phyloP scores from a whole-genome alignment of 768 basidiomycete species.

The Boletus reticulatus region DNA sequence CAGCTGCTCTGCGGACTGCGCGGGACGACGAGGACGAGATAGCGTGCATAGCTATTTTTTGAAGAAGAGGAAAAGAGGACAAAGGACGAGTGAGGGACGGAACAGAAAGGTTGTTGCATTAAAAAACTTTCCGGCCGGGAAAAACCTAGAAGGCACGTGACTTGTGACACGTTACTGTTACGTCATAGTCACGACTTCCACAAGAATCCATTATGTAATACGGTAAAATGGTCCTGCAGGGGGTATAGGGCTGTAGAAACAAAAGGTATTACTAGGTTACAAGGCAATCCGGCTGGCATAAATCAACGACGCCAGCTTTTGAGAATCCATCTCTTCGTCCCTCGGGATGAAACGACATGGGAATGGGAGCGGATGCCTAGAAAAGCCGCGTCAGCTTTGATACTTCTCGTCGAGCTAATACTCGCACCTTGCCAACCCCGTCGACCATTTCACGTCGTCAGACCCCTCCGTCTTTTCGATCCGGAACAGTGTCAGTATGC shows the following conservation, averaged over 20 bases:
- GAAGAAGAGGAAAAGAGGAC: neutral
- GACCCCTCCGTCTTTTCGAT: slow-evolving; percentile 24
- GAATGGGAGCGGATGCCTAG: slow-evolving; percentile 17
- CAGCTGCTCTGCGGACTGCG: slow-evolving; percentile 65
- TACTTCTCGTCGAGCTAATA: neutral
- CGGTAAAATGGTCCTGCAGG: too few species aligned
- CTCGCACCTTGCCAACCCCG: slow-evolving; percentile 12
- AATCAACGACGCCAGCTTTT: slow-evolving; percentile 12
- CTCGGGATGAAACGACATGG: slow-evolving; percentile 15
- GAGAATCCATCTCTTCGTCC: slow-evolving; percentile 12
- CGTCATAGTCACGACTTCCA: neutral
- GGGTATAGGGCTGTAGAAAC: too few species aligned
- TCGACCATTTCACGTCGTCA: slow-evolving; percentile 18
- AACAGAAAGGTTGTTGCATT: slow-evolving; percentile 17
- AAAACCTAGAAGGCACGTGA: slow-evolving; percentile 35
- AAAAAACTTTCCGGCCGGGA: slow-evolving; percentile 23
- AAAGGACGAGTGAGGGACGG: neutral
- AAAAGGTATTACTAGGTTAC: too few species aligned
- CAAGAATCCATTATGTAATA: too few species aligned
- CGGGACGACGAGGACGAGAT: slow-evolving; percentile 63
- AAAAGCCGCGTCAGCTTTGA: neutral
- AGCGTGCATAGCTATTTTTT: slow-evolving; percentile 28
- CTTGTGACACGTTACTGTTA: slow-evolving; percentile 1
- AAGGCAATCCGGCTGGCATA: slow-evolving; percentile 3
- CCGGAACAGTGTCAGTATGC: slow-evolving; percentile 34